Base-by-base conservation (phyloP, 2,329 filamentous ascomycete species). In the Colletotrichum godetiae region DNA sequence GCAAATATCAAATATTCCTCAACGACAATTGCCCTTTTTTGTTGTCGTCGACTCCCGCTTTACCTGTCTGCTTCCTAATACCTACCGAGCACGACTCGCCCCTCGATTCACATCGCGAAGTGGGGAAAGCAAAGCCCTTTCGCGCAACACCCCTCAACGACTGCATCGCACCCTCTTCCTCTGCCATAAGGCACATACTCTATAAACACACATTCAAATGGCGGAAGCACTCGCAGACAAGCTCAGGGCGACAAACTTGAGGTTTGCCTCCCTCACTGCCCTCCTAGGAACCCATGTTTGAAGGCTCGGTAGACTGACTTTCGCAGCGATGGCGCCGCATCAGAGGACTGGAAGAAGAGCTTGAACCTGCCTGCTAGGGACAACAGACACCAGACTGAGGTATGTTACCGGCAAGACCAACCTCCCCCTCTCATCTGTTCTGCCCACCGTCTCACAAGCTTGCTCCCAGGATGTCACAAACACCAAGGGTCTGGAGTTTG, bases 401-500 rank as follows among this genome's bases (percentile, higher is more conserved):
- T 94, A 83, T 73, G 83, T 57, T 57, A n/a, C 53, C 61, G 61
- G 37, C 56, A 24, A 49, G 35, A 57, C 5, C 49, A 15, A 56
- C 24, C 13, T 19, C 37, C 15, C 15, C 22, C 33, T n/a, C 22
- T 70, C 64, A 37, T 19, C 31, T 4, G 15, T 61, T 22, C 61
- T 31, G 11, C 68, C 61, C 29, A 12, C 55, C 75, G 80, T 4
- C 52, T 70, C n/a, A 60, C 31, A 11, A 7, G 35, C 53, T 13
- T 7, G 29, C 22, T 67, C 75, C 78, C 69, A 97, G 94, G 97
- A 99, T 93, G 97, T 99, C 75, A 98, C 96, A 71, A 95, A 95
- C 79, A 99, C 96, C 37, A 98, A 98, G 86, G 97, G 97, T 74
- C 89, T 99, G 75, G 97, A 99, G 78, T 99, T 98, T 81, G 97